Evolutionary conservation across 1,139 yeast species (phyloP).

Genomic region (Geotrichum siamense): DNA sequence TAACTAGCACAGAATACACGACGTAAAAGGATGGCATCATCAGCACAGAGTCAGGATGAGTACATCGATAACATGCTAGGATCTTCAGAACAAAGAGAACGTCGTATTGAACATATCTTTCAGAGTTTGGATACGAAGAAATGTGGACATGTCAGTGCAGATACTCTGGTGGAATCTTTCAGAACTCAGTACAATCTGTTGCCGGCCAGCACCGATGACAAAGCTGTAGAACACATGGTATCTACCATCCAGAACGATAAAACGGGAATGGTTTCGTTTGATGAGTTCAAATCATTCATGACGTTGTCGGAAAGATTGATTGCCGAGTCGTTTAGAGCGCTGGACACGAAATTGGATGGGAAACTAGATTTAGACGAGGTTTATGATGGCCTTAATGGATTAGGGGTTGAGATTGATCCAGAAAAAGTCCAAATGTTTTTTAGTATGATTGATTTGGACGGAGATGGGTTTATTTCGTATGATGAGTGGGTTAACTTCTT

Average conservation of each 20-base stretch:
- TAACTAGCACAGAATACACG: too few relatives aligned
- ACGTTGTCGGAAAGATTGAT: constrained; percentile 62
- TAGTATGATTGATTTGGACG: constrained; percentile 50
- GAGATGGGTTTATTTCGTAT: constrained; percentile 67
- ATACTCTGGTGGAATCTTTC: constrained; percentile 25
- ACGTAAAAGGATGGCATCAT: too few relatives aligned
- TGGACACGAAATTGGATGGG: constrained; percentile 77
- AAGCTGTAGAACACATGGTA: constrained; percentile 44
- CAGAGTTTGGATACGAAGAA: constrained; percentile 22
- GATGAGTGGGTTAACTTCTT: constrained; percentile 83
- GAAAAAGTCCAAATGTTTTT: constrained; percentile 54
- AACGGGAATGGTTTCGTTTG: constrained; percentile 51
- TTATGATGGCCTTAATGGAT: constrained; percentile 49
- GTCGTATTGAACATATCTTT: constrained; percentile 36
- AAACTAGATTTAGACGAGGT: constrained; percentile 60
- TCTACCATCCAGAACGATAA: constrained; percentile 50
- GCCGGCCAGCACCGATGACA: constrained; percentile 53
- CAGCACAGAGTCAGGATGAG: too few relatives aligned
- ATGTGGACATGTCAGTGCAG: constrained; percentile 22
- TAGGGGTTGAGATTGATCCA: constrained; percentile 49
- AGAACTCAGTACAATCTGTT: constrained; percentile 39
- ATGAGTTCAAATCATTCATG: constrained; percentile 57
- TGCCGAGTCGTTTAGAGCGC: constrained; percentile 55
- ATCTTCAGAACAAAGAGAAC: constrained; percentile 18
- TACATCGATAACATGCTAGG: constrained; percentile 7